These are phyloP conservation scores for Citrus mangshanensis DNA, from an alignment of 345 rosid species.

Conservation along the genomic window DNA sequence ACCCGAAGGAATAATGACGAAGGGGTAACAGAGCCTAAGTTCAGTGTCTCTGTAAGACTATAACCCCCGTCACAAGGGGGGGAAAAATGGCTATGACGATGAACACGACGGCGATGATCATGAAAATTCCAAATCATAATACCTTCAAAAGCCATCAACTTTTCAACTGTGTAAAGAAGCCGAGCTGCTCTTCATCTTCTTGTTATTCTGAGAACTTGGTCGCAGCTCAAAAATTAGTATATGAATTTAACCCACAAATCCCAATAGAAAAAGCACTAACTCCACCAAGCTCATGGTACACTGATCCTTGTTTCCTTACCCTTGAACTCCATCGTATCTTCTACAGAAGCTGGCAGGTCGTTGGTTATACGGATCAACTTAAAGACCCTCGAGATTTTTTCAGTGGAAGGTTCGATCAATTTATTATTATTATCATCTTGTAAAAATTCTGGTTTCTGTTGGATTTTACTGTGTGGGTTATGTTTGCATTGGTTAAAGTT, in stretches of 20 bases:
- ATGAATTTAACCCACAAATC: conserved; percentile 55
- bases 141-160: background rate
- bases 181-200: background rate
- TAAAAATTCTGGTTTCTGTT: background rate
- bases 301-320: conserved; percentile 51
- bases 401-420: conserved; percentile 64
- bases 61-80: background rate
- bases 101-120: background rate
- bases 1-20: background rate
- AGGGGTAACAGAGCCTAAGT: background rate
- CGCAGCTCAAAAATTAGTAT: conserved; percentile 24
- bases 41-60: background rate
- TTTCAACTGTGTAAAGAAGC: background rate
- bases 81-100: background rate
- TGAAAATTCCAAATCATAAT: background rate
- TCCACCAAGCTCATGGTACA: conserved; percentile 88
- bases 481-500: background rate
- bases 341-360: conserved; percentile 82
- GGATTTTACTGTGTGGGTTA: background rate
- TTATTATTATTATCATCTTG: background rate
- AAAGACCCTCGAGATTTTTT: conserved; percentile 61
- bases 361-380: conserved; percentile 69
- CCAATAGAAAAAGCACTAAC: conserved; percentile 71
- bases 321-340: conserved; percentile 68
- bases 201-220: conserved; percentile 2